Evolutionary conservation across 1,284 basidiomycete species (phyloP).

Genomic region (Sporisorium iseilematis-ciliati): DNA sequence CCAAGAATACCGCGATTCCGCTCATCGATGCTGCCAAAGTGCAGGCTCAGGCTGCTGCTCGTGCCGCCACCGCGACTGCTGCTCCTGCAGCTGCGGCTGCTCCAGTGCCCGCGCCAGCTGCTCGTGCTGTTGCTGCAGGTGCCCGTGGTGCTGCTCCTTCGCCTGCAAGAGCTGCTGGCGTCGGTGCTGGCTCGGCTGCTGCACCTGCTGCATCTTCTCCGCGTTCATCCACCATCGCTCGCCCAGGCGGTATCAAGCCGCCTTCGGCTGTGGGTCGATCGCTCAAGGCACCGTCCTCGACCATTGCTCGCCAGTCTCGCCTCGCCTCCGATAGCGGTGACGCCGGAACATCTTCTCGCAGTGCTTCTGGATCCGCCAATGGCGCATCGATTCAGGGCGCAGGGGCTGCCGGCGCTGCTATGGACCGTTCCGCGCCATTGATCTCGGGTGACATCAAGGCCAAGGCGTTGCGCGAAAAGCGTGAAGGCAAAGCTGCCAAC

Average conservation of each 20-base stretch:
- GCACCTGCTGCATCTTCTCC: constrained; percentile 32
- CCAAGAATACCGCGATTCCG: constrained; percentile 84
- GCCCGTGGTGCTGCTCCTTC: constrained; percentile 21
- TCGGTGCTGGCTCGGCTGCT: constrained; percentile 11
- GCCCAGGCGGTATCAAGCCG: constrained; percentile 51
- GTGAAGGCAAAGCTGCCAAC: constrained; percentile 76
- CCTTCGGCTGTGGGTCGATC: constrained; percentile 55
- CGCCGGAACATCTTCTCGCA: constrained; percentile 26
- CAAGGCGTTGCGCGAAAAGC: constrained; percentile 80
- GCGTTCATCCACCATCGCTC: constrained; percentile 35
- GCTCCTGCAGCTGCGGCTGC: constrained; percentile 26
- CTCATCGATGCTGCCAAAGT: constrained; percentile 79
- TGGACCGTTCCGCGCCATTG: constrained; percentile 74
- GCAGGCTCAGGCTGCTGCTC: constrained; percentile 48
- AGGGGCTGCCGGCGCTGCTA: constrained; percentile 22
- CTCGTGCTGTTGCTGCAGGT: constrained; percentile 17
- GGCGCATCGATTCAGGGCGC: constrained; percentile 24
- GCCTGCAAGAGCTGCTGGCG: constrained; percentile 24
- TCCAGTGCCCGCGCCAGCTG: constrained; percentile 7
- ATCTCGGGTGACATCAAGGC: constrained; percentile 79
- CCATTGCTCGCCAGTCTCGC: constrained; percentile 36
- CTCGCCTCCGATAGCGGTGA: constrained; percentile 41
- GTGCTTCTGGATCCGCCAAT: constrained; percentile 25
- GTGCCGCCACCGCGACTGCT: constrained; percentile 44
- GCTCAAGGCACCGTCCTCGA: constrained; percentile 50